A percentile compares a stretch with the other conserved stretches of the same genome.
phyloP scores from a whole-genome alignment of 2,329 filamentous ascomycete species.

The Aspergillus texensis region DNA sequence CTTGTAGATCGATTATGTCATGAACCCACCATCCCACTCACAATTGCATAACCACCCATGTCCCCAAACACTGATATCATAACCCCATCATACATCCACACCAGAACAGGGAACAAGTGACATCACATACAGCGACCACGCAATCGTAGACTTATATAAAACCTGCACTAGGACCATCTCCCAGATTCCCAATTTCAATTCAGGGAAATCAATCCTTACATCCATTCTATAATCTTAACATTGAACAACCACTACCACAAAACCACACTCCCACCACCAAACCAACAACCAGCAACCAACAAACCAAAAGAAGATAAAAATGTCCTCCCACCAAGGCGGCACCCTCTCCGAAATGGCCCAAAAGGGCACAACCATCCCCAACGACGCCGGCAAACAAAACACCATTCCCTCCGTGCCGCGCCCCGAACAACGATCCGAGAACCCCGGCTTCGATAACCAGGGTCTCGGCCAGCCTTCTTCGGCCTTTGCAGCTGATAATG shows the following conservation, averaged over 20 bases:
- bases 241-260: too few relatives aligned
- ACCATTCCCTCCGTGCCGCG: constrained; percentile 53
- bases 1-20: background rate
- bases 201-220: too few relatives aligned
- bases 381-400: constrained; percentile 49
- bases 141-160: constrained; percentile 6
- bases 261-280: background rate
- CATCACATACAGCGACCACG: constrained; percentile 10
- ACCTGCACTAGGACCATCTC: background rate
- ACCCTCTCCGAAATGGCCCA: constrained; percentile 44
- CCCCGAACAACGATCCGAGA: constrained; percentile 47
- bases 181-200: too few relatives aligned
- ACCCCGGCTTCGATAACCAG: constrained; percentile 36
- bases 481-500: constrained; percentile 52
- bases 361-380: constrained; percentile 45
- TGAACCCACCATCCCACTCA: too few relatives aligned
- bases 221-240: too few relatives aligned
- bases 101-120: constrained; percentile 8
- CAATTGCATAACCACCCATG: background rate
- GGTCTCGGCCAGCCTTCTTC: constrained; percentile 38
- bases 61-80: constrained; percentile 16
- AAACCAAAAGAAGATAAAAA: background rate
- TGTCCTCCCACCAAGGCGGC: constrained; percentile 38
- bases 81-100: constrained; percentile 10
- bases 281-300: background rate